A percentile compares a stretch with the other conserved stretches of the same genome.
phyloP scores from a whole-genome alignment of 2,329 filamentous ascomycete genomes.

The Sclerotinia nivalis region DNA sequence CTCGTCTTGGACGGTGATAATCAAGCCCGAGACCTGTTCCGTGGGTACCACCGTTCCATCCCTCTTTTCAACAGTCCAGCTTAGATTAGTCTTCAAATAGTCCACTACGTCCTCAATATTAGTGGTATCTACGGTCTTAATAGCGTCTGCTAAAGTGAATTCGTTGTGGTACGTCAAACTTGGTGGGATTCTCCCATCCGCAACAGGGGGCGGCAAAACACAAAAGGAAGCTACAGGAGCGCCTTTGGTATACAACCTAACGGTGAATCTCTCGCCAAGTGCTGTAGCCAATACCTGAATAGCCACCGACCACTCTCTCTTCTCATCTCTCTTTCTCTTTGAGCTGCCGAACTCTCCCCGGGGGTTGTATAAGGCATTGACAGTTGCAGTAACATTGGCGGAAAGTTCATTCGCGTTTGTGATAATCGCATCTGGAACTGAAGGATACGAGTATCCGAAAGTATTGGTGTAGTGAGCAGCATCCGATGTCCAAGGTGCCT shows the following conservation, averaged over 20 bases:
- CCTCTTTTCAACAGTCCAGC: slow-evolving; percentile 35
- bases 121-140: slow-evolving; percentile 24
- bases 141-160: slow-evolving; percentile 26
- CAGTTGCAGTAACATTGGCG: slow-evolving; percentile 61
- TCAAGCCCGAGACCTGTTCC: slow-evolving; percentile 27
- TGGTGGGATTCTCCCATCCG: slow-evolving; percentile 21
- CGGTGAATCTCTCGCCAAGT: not conserved
- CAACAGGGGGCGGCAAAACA: slow-evolving; percentile 1
- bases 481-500: slow-evolving; percentile 30
- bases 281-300: not conserved
- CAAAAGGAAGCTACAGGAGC: not conserved
- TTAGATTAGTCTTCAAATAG: slow-evolving; percentile 33
- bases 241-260: not conserved
- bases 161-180: slow-evolving; percentile 33
- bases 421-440: slow-evolving; percentile 51
- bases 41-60: slow-evolving; percentile 15
- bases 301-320: slow-evolving; percentile 30
- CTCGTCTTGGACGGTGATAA: slow-evolving; percentile 33
- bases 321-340: not conserved
- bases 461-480: slow-evolving; percentile 27
- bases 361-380: slow-evolving; percentile 53
- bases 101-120: slow-evolving; percentile 25
- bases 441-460: slow-evolving; percentile 38
- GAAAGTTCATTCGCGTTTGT: slow-evolving; percentile 50
- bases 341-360: slow-evolving; percentile 11